Base-by-base conservation (phyloP, 2,329 filamentous ascomycete species). In the Madurella fahalii region DNA sequence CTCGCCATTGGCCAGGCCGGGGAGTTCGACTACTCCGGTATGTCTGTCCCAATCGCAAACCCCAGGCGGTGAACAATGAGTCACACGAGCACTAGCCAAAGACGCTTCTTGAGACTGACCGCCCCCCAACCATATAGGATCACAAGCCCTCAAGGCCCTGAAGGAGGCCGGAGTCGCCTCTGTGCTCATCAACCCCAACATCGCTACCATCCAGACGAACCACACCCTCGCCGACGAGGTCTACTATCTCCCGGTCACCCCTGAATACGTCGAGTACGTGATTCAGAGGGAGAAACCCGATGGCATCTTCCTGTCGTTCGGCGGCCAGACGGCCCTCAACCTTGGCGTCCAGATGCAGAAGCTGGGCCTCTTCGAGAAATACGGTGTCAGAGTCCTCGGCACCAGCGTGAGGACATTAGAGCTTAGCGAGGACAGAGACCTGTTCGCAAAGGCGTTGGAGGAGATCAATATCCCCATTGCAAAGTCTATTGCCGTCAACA, bases 21-120 rank as follows among this genome's bases (percentile, higher is more conserved):
- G 77, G 93, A 97, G 77, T 97, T 97, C 67, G 93, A 97, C 76
- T 97, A 97, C 74, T 97, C 94, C 72, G 93, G 91, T 95, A 79
- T 63, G 85, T 80, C 60, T 39, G 49, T 48, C 46, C 45, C 44
- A 48, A 44, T 44, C 17, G 7, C 39, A 42, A 17, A 25, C 40
- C 34, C 31, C 25, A 18, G 44, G 56, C 51, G 59, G 50, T 58
- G 54, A 59, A 54, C 43, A 64, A 62, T 68, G 66, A 69, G 61
- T 69, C 65, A 66, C 59, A 60, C 52, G 49, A 55, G 34, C 13
- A 41, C 51, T 52, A 51, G 54, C 37, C 39, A 58, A 61, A 15
- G 34, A 42, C 37, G 37, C 15, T n/a, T 18, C 12, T 48, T 60
- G 53, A 58, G 55, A 51, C 55, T 60, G 56, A 71, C 58, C 52